Base-by-base conservation (phyloP, 2,329 filamentous ascomycete genomes). In the Colletotrichum musae region DNA sequence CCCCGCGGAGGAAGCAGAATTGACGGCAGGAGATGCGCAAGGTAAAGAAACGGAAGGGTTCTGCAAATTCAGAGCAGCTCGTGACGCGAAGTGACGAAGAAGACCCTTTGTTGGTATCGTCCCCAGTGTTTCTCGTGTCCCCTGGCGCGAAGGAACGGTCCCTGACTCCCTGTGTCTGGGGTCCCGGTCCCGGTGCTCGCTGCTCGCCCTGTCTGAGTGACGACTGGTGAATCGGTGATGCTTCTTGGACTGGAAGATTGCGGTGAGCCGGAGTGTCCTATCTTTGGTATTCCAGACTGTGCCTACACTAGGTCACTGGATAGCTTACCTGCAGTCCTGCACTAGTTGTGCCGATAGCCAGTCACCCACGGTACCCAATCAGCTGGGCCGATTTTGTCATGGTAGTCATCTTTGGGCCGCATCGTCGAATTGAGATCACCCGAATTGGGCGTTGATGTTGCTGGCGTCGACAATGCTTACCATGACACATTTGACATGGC, bases 211-310 rank as follows among this genome's bases (percentile, higher is more conserved):
- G 41, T 43, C 13, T 43, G 10, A 6, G 10, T 43, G 41, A 43
- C 41, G 41, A 16, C 28, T 43, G 41, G 15, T n/a, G 41, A 43
- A 16, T 9, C 13, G 41, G 15, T n/a, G 41, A 43, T 43, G 41
- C 16, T 43, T 43, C 41, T n/a, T 10, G 41, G 41, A 15, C 41
- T 15, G 5, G 13, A 43, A 52, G 58, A 68, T 64, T 60, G 53
- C 60, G 65, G 60, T 68, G 60, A 68, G 52, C 57, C 50, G 54
- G 43, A 43, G 5, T 32, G 28, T 24, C 9, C 36, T 15, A n/a
- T 36, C 52, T 39, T 54, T 16, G 26, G 43, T 47, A n/a, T 18
- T 54, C 28, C 41, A 43, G 15, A 43, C 5, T 43, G 7, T 36
- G 10, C 32, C 32, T 32, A 9, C 28, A 32, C 28, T 36, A 32